A percentile compares a stretch with the other conserved stretches of the same genome.
Evolutionary conservation across 2,329 filamentous ascomycete genomes (phyloP).

Genomic region (Cryphonectria carpinicola): DNA sequence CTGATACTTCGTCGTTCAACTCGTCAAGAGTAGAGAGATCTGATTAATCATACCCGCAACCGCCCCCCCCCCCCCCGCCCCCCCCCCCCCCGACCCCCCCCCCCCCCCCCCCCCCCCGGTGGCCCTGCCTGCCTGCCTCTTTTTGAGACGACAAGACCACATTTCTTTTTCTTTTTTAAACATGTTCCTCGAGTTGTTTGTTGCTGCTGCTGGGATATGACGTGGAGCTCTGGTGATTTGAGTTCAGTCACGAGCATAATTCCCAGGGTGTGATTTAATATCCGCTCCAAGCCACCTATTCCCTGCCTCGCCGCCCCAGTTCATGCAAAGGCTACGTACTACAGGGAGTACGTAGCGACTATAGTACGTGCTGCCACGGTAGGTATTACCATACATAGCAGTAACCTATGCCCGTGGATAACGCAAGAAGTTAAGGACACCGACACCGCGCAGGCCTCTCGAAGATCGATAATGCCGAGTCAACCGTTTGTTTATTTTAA

Average conservation of each 20-base stretch:
- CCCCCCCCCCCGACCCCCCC: too few species aligned
- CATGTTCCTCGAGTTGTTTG: too few species aligned
- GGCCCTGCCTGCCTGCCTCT: background rate
- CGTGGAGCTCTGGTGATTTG: conserved; percentile 4
- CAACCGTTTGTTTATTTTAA: background rate
- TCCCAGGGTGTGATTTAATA: conserved; percentile 3
- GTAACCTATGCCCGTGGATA: background rate
- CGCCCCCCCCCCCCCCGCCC: too few species aligned
- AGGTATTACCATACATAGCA: background rate
- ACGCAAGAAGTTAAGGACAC: background rate
- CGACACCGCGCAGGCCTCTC: background rate
- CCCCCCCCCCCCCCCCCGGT: too few species aligned
- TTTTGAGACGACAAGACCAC: background rate
- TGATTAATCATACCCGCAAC: too few species aligned
- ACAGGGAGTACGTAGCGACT: background rate
- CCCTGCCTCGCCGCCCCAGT: background rate
- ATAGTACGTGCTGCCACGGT: too few species aligned
- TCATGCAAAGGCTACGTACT: background rate
- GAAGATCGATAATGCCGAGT: background rate
- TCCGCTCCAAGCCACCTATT: background rate
- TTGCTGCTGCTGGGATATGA: background rate
- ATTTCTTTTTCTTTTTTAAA: background rate
- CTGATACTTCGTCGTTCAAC: too few species aligned
- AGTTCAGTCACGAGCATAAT: conserved; percentile 4
- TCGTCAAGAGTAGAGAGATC: too few species aligned